Evolutionary conservation across 1,139 yeast genomes (phyloP).

Genomic region (Sugiyamaella xylanicola): DNA sequence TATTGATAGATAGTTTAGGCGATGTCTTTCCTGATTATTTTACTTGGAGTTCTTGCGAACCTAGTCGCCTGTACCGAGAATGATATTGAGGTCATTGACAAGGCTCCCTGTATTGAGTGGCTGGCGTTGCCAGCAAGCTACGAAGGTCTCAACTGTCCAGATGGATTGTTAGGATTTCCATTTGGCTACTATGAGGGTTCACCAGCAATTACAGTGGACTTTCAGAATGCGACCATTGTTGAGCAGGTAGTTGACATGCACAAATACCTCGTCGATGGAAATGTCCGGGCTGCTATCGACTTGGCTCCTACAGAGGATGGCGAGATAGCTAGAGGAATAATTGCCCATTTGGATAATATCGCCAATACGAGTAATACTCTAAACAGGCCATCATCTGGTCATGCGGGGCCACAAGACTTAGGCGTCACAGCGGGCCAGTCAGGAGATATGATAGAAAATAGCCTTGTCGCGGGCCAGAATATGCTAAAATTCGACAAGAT

Average conservation of each 20-base stretch:
- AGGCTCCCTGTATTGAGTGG: slow-evolving; percentile 16
- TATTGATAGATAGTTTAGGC: not conserved
- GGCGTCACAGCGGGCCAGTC: no score
- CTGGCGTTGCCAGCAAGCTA: slow-evolving; percentile 9
- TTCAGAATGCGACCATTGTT: slow-evolving; percentile 1
- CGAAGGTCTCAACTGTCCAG: slow-evolving; percentile 10
- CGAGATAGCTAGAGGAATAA: slow-evolving; percentile 3
- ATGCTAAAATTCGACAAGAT: not conserved
- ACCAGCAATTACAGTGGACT: slow-evolving; percentile 15
- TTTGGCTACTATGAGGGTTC: slow-evolving; percentile 13
- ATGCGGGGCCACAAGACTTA: no score
- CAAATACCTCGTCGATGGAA: slow-evolving; percentile 11
- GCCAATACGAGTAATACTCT: not conserved
- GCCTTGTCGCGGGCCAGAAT: not conserved
- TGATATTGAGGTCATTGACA: slow-evolving; percentile 12
- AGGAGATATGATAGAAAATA: no score
- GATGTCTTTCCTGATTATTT: not conserved
- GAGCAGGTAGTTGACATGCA: slow-evolving; percentile 14
- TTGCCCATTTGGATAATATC: not conserved
- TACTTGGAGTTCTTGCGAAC: not conserved
- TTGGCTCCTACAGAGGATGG: slow-evolving; percentile 17
- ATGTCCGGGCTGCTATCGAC: slow-evolving; percentile 12
- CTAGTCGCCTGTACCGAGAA: not conserved
- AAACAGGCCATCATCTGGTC: no score
- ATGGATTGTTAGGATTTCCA: slow-evolving; percentile 16